Conservation (phyloP, 768 basidiomycete species). For the Gyrodon lividus region DNA sequence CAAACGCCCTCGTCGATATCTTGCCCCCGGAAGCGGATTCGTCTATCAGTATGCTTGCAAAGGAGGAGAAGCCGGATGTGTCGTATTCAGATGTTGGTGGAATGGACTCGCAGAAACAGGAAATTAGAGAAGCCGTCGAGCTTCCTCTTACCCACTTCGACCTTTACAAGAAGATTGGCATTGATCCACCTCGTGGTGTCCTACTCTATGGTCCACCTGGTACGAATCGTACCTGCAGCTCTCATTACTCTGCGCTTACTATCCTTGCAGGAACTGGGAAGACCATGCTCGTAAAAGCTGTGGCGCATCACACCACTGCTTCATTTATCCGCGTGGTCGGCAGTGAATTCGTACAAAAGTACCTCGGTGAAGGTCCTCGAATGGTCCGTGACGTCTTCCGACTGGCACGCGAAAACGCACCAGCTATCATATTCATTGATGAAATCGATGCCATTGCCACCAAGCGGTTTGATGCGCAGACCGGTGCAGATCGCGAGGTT, state of each 20-base stretch:
- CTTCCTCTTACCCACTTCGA: slow-evolving; percentile 96
- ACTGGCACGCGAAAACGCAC: slow-evolving; percentile 93
- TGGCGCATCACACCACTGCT: slow-evolving; percentile 96
- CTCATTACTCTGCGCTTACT: slow-evolving; percentile 3
- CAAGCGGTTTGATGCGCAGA: slow-evolving; percentile 99
- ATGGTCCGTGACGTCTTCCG: slow-evolving; percentile 99
- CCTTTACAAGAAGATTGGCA: slow-evolving; percentile 98
- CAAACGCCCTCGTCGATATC: slow-evolving; percentile 97
- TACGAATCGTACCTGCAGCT: slow-evolving; percentile 29
- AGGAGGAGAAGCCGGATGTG: slow-evolving; percentile 95
- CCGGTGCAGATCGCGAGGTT: slow-evolving; percentile 97
- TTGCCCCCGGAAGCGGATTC: slow-evolving; percentile 98
- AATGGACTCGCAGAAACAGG: slow-evolving; percentile 97
- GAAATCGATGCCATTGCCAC: slow-evolving; percentile 99
- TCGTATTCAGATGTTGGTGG: slow-evolving; percentile 94
- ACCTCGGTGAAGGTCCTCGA: slow-evolving; percentile 97
- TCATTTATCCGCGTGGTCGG: slow-evolving; percentile 98
- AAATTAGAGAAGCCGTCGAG: slow-evolving; percentile 98
- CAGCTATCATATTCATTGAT: slow-evolving; percentile 99
- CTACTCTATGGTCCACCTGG: slow-evolving; percentile 96
- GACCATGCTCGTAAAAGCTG: slow-evolving; percentile 99
- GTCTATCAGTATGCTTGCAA: slow-evolving; percentile 90
- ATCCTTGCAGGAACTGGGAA: slow-evolving; percentile 85
- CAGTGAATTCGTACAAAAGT: slow-evolving; percentile 99
- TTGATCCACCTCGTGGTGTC: slow-evolving; percentile 97